These are phyloP conservation scores for Collariella sp. DNA, from an alignment of 495 filamentous ascomycete species.

Conservation along the genomic window DNA sequence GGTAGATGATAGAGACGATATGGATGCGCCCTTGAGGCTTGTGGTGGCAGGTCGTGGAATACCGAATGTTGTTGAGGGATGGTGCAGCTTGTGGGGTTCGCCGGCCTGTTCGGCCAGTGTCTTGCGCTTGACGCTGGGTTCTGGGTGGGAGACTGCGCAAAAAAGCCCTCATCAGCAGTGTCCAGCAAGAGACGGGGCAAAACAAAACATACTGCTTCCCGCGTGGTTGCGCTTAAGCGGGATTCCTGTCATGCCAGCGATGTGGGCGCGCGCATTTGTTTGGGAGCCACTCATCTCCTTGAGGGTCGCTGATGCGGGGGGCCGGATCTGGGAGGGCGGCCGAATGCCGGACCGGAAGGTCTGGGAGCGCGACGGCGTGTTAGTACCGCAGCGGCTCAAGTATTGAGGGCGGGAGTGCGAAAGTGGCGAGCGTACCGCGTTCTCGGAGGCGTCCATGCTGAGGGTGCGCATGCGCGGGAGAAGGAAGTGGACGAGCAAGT, in stretches of 20 bases:
- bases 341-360: conserved; percentile 14
- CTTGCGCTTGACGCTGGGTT: conserved; percentile 44
- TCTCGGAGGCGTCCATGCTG: conserved; percentile 38
- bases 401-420: no score
- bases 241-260: conserved; percentile 43
- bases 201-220: conserved; percentile 23
- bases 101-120: conserved; percentile 50
- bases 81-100: conserved; percentile 33
- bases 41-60: neutral
- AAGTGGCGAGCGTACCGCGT: conserved; percentile 27
- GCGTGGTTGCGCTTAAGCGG: conserved; percentile 36
- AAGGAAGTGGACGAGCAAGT: conserved; percentile 22
- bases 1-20: conserved; percentile 5
- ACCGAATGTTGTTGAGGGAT: conserved; percentile 5
- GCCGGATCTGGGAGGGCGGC: conserved; percentile 11
- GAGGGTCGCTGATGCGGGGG: conserved; percentile 1
- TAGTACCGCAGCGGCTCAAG: neutral
- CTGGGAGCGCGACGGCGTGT: conserved; percentile 5
- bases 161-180: conserved; percentile 13
- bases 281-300: conserved; percentile 49
- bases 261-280: conserved; percentile 56
- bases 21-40: conserved; percentile 18
- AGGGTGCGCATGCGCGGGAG: conserved; percentile 22
- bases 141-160: conserved; percentile 35
- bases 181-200: neutral